Conservation (phyloP, 2,329 filamentous ascomycete genomes). For the Cladophialophora exuberans region DNA sequence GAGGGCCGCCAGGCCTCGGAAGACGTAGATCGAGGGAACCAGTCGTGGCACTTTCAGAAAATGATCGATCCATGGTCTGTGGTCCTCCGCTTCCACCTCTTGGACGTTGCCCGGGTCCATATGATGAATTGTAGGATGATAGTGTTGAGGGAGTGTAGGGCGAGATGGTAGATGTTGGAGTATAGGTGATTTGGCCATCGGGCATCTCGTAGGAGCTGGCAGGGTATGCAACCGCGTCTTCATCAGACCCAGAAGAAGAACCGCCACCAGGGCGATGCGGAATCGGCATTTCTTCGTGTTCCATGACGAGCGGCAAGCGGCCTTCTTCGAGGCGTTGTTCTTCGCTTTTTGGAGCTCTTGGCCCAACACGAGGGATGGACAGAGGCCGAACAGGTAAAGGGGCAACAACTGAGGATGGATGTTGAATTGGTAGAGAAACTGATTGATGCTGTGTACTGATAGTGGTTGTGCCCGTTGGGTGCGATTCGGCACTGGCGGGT, state of each 20-base stretch:
- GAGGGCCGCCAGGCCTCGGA: conserved; percentile 69
- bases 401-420: conserved; percentile 21
- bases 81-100: conserved; percentile 49
- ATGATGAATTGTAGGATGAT: conserved; percentile 42
- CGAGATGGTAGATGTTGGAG: conserved; percentile 37
- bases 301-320: conserved; percentile 40
- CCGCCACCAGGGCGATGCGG: conserved; percentile 45
- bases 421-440: conserved; percentile 5
- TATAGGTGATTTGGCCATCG: conserved; percentile 38
- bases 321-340: conserved; percentile 28
- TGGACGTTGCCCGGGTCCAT: conserved; percentile 45
- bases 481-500: conserved; percentile 9
- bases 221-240: conserved; percentile 41
- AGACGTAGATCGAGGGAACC: conserved; percentile 48
- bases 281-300: conserved; percentile 45
- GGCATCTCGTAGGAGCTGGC: conserved; percentile 38
- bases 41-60: conserved; percentile 21
- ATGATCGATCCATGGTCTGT: conserved; percentile 37
- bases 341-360: conserved; percentile 23
- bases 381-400: conserved; percentile 24
- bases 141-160: conserved; percentile 37
- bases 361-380: conserved; percentile 14
- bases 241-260: conserved; percentile 44
- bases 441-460: conserved; percentile 2
- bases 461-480: too few relatives aligned